Evolutionary conservation across 208 protist species (phyloP).

Genomic region (Paratrypanosoma confusum): DNA sequence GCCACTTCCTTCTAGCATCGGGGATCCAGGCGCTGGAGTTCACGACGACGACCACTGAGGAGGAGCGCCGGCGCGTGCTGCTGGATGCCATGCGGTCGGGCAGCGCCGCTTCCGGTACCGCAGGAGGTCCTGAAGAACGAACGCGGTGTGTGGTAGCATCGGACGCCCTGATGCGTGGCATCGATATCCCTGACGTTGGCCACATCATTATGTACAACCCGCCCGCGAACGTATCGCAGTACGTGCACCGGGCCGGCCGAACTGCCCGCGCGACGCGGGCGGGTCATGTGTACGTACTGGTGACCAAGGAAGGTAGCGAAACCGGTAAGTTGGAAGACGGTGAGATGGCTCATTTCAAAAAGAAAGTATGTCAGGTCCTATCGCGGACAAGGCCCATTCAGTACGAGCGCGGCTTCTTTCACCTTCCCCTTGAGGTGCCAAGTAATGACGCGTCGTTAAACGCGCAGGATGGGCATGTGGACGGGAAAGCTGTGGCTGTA

Average conservation of each 20-base stretch:
- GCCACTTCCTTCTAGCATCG: slow-evolving; percentile 71
- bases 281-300: slow-evolving; percentile 67
- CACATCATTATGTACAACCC: slow-evolving; percentile 88
- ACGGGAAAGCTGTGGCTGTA: no score
- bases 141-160: slow-evolving; percentile 71
- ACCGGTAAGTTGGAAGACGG: slow-evolving; percentile 51
- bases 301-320: slow-evolving; percentile 57
- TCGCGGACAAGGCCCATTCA: slow-evolving; percentile 46
- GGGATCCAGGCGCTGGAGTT: slow-evolving; percentile 70
- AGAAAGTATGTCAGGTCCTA: slow-evolving; percentile 30
- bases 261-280: slow-evolving; percentile 90
- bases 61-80: slow-evolving; percentile 58
- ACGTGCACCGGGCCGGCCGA: slow-evolving; percentile 93
- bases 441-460: no score
- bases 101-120: not conserved
- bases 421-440: no score
- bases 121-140: no score
- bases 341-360: slow-evolving; percentile 62
- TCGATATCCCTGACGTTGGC: slow-evolving; percentile 79
- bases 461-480: no score
- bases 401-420: slow-evolving; percentile 79
- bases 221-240: slow-evolving; percentile 86
- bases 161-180: slow-evolving; percentile 81
- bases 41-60: slow-evolving; percentile 64
- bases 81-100: slow-evolving; percentile 23